A percentile compares a stretch with the other conserved stretches of the same genome.
phyloP scores from a whole-genome alignment of 2,329 filamentous ascomycete genomes.

The Aureobasidium vineae region DNA sequence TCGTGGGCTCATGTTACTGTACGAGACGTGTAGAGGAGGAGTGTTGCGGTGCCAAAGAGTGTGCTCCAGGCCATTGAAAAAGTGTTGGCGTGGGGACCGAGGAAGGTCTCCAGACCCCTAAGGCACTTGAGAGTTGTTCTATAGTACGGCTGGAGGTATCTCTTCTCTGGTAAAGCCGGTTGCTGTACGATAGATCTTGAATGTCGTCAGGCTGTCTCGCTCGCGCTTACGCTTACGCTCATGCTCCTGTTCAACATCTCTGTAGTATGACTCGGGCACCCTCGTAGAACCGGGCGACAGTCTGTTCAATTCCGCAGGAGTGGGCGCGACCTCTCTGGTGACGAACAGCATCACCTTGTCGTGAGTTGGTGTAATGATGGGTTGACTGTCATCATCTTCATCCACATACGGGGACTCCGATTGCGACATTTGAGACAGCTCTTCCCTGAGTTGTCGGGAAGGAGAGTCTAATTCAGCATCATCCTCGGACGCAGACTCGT shows the following conservation, averaged over 20 bases:
- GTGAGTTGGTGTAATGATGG: background rate
- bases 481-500: background rate
- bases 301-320: background rate
- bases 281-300: background rate
- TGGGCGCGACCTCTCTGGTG: background rate
- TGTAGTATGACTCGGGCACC: background rate
- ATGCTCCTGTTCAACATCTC: background rate
- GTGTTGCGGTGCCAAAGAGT: no score
- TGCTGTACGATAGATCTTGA: no score
- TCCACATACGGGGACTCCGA: background rate
- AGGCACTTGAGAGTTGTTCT: no score
- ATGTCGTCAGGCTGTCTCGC: background rate
- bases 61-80: no score
- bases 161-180: no score
- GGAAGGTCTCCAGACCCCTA: no score
- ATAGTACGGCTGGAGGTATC: no score
- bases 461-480: background rate
- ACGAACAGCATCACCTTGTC: background rate
- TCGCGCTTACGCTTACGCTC: background rate
- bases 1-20: no score
- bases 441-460: background rate
- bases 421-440: slow-evolving; percentile 2
- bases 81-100: no score
- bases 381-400: background rate
- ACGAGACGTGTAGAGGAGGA: no score